Evolutionary conservation across 2,329 filamentous ascomycete genomes (phyloP).

Genomic region (Chaetomium globosum): DNA sequence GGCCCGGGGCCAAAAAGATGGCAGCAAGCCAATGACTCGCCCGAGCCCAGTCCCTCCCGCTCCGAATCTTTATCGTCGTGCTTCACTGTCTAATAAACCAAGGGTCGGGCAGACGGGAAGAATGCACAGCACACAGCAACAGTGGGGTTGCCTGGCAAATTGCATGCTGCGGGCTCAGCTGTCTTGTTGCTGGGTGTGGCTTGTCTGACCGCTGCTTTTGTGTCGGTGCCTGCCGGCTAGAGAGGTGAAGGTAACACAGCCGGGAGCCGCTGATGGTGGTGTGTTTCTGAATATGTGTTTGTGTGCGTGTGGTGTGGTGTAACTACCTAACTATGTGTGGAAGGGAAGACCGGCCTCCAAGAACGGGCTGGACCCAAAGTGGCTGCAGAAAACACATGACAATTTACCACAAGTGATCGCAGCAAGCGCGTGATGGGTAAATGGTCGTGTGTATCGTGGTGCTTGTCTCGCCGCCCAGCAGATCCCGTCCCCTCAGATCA

Average conservation of each 20-base stretch:
- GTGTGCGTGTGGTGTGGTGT: not conserved
- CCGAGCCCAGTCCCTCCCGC: constrained; percentile 10
- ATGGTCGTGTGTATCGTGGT: not conserved
- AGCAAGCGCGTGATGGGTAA: not conserved
- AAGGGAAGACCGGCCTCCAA: not conserved
- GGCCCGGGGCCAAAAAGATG: not conserved
- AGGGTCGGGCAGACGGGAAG: constrained; percentile 7
- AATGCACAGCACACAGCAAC: not conserved
- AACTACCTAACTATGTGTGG: not conserved
- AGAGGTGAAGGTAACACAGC: not conserved
- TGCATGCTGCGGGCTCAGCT: constrained; percentile 14
- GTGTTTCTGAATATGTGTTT: not conserved
- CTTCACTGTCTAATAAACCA: not conserved
- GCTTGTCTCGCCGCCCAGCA: not conserved
- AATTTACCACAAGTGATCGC: not conserved
- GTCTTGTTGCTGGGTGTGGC: not conserved
- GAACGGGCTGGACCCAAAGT: not conserved
- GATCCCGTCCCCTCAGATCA: not conserved
- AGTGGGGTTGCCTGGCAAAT: constrained; percentile 18
- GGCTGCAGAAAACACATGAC: constrained; percentile 12
- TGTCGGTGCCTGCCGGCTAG: not conserved
- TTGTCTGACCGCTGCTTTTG: constrained; percentile 4
- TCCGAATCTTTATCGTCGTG: constrained; percentile 27
- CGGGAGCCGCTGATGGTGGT: not conserved
- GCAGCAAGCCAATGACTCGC: not conserved